Conservation (phyloP, 2,329 filamentous ascomycete genomes). For the Sarocladium brachiariae region DNA sequence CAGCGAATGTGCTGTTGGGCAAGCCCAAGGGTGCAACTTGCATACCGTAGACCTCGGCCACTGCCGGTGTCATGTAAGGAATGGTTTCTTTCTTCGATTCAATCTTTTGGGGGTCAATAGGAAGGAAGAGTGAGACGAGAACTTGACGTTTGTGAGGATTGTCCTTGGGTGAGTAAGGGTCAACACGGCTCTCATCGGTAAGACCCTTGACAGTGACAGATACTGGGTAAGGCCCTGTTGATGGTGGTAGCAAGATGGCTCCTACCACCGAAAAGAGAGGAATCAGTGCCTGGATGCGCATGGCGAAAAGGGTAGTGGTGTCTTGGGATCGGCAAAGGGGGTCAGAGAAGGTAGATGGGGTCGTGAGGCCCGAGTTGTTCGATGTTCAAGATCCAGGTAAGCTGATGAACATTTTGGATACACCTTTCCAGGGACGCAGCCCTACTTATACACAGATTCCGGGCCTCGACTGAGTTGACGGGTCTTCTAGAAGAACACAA, state of each 20-base stretch:
- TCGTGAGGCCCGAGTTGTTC: not conserved
- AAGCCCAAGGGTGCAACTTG: slow-evolving; percentile 21
- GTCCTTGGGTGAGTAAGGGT: slow-evolving; percentile 21
- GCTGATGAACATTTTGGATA: too few species aligned
- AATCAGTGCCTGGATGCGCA: not conserved
- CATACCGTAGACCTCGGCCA: slow-evolving; percentile 23
- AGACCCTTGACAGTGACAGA: slow-evolving; percentile 16
- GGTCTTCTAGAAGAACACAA: too few species aligned
- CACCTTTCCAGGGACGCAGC: too few species aligned
- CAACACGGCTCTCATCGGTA: slow-evolving; percentile 24
- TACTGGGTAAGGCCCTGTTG: slow-evolving; percentile 11
- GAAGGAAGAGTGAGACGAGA: slow-evolving; percentile 25
- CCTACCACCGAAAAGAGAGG: not conserved
- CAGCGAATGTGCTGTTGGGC: slow-evolving; percentile 22
- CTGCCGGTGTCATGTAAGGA: slow-evolving; percentile 28
- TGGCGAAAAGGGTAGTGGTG: not conserved
- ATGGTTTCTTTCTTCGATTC: slow-evolving; percentile 15
- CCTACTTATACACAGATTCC: too few species aligned
- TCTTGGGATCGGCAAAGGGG: not conserved
- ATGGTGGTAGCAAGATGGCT: slow-evolving; percentile 9
- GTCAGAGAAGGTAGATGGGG: not conserved
- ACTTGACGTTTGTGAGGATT: slow-evolving; percentile 19
- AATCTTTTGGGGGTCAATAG: slow-evolving; percentile 17
- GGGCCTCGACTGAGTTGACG: too few species aligned
- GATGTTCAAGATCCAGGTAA: not conserved